Conservation (phyloP, 2,329 filamentous ascomycete species). For the Fusarium sarcochroum region DNA sequence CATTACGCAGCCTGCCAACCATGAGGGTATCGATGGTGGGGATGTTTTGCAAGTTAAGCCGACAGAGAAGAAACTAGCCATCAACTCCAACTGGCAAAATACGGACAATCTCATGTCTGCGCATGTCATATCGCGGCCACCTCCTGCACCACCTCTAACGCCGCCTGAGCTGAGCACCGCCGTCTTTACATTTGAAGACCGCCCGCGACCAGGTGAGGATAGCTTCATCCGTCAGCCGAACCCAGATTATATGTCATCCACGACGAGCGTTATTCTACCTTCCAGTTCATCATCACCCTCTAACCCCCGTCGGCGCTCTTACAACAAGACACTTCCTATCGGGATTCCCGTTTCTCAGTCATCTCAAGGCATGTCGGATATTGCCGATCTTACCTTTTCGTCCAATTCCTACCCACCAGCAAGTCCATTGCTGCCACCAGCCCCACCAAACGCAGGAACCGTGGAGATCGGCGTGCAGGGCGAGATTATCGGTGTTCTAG, state of each 20-base stretch:
- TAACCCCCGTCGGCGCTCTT: slow-evolving; percentile 59
- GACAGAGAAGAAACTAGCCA: slow-evolving; percentile 39
- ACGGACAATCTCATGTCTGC: slow-evolving; percentile 48
- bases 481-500: slow-evolving; percentile 65
- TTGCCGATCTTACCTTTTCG: slow-evolving; percentile 55
- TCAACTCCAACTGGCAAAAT: slow-evolving; percentile 48
- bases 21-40: slow-evolving; percentile 16
- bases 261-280: slow-evolving; percentile 48
- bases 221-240: slow-evolving; percentile 64
- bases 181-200: slow-evolving; percentile 60
- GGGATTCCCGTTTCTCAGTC: slow-evolving; percentile 49
- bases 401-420: slow-evolving; percentile 66
- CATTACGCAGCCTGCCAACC: slow-evolving; percentile 15
- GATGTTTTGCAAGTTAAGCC: slow-evolving; percentile 27
- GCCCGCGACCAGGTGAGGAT: slow-evolving; percentile 49
- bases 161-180: slow-evolving; percentile 61
- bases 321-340: slow-evolving; percentile 58
- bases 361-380: slow-evolving; percentile 42
- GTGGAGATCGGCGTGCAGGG: slow-evolving; percentile 61
- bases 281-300: slow-evolving; percentile 50
- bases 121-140: slow-evolving; percentile 55
- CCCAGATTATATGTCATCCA: slow-evolving; percentile 62
- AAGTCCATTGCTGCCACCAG: slow-evolving; percentile 63
- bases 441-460: slow-evolving; percentile 54
- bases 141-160: slow-evolving; percentile 64